Conservation (phyloP, 257 asterid genomes). For the Nicotiana paniculata region DNA sequence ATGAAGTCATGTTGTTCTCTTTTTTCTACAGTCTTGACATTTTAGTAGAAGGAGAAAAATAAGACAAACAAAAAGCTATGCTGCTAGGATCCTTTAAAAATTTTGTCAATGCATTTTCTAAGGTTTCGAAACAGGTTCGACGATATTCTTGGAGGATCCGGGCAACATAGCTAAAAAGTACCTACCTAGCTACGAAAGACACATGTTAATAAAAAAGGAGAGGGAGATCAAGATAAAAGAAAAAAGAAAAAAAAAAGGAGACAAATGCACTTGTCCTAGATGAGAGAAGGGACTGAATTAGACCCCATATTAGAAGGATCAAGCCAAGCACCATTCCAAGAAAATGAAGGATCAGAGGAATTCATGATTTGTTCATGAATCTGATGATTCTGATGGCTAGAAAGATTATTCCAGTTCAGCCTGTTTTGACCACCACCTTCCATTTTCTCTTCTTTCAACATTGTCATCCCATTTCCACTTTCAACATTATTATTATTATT, state of each 20-base stretch:
- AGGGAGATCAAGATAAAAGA: conserved; percentile 3
- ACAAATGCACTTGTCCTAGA: conserved; percentile 10
- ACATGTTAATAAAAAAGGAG: conserved; percentile 12
- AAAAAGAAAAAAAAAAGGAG: not conserved
- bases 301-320: conserved; percentile 44
- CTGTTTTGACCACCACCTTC: conserved; percentile 21
- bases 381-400: conserved; percentile 17
- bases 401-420: conserved; percentile 19
- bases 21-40: conserved; percentile 5
- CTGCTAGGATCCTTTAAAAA: not conserved
- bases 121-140: not conserved
- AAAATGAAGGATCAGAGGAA: conserved; percentile 24
- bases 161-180: not conserved
- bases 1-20: not conserved
- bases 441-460: conserved; percentile 29
- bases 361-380: conserved; percentile 20
- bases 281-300: conserved; percentile 39
- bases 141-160: not conserved
- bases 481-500: not conserved
- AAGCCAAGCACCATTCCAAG: conserved; percentile 42
- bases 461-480: not conserved
- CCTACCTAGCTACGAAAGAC: conserved; percentile 10
- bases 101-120: no score
- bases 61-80: not conserved
- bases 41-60: not conserved